Evolutionary conservation across 495 filamentous ascomycete genomes (phyloP), one percentile per base, ranked within the genome.

Genomic region (Penicillium cosmopolitanum): DNA sequence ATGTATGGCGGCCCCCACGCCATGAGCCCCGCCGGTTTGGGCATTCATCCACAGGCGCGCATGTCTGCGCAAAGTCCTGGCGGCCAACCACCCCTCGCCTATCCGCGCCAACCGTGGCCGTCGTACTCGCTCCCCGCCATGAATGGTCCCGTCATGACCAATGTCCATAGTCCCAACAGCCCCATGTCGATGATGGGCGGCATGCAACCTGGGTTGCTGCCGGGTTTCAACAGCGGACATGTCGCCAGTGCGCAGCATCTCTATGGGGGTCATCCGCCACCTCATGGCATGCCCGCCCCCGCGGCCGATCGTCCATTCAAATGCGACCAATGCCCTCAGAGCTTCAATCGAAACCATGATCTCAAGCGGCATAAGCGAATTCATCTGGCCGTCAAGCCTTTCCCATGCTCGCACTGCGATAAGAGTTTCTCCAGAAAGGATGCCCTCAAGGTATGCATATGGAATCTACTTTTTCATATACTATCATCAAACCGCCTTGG

Each of bases 371-470:
- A 98, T 66, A 96, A 96, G 72, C 79, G 93, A 56, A 98, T 98
- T 56, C 95, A 98, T 73, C 76, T 98, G 50, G 90, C 92, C 0
- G 90, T 98, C 50, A 98, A 98, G 80, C 95, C 95, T 0, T 98
- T 92, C 71, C 93, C 95, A 0, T 98, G 95, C 67, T 82, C 73
- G 11, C 87, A 91, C 65, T 98, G 95, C 67, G 93, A 97, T 34
- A 98, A 98, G 84, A 95, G 91, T 73, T 98, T 98, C 65, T 96
- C 92, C 18, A 79, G 95, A 42, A 98, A 97, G 72, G 95, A 98
- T 80, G 95, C 95, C 18, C 80, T 98, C 13, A 98, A 98, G 90
- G 95, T 98, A 67, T 58, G 82, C 51, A 57, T 12, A 50, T 55
- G 36, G 36, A 38, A 38, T 12, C 15, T 19, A 10, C 40, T 18